Percentiles rank a stretch among this genome's conserved stretches.
These are phyloP conservation scores for Curvularia lunata DNA, from an alignment of 2,329 filamentous ascomycete genomes.

Conservation along the genomic window DNA sequence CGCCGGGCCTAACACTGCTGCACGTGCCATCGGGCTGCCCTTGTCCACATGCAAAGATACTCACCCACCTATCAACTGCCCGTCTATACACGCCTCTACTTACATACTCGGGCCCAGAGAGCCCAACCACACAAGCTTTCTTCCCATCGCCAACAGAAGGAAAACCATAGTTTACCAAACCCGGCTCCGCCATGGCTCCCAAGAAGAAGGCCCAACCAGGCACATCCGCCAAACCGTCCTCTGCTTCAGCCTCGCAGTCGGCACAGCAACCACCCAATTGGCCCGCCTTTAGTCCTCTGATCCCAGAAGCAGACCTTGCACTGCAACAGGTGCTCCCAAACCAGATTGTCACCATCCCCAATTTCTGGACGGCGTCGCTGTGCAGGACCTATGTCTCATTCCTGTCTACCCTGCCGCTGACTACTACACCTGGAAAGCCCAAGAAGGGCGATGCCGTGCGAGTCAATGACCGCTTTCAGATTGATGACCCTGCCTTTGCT, in stretches of 20 bases:
- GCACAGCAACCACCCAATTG: constrained; percentile 61
- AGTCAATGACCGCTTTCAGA: constrained; percentile 88
- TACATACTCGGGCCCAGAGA: neutral
- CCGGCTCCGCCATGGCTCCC: constrained; percentile 33
- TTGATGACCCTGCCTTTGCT: constrained; percentile 78
- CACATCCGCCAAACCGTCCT: constrained; percentile 6
- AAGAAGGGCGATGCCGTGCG: constrained; percentile 81
- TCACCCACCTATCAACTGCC: neutral
- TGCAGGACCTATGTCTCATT: constrained; percentile 80
- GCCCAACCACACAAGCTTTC: neutral
- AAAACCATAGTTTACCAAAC: neutral
- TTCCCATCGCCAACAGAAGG: neutral
- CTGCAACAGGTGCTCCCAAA: constrained; percentile 64
- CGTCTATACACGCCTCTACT: neutral
- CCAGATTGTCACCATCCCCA: constrained; percentile 75
- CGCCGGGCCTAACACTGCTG: constrained; percentile 16
- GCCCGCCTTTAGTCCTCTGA: constrained; percentile 72
- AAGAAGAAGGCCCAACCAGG: constrained; percentile 37
- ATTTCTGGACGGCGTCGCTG: constrained; percentile 75
- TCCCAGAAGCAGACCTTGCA: constrained; percentile 69
- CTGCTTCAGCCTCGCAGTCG: constrained; percentile 3
- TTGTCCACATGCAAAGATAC: neutral
- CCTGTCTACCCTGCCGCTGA: constrained; percentile 71
- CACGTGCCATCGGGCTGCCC: constrained; percentile 14
- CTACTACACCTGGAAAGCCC: constrained; percentile 78